Evolutionary conservation across 345 rosid genomes (phyloP).

Genomic region (Rhodamnia rubescens): DNA sequence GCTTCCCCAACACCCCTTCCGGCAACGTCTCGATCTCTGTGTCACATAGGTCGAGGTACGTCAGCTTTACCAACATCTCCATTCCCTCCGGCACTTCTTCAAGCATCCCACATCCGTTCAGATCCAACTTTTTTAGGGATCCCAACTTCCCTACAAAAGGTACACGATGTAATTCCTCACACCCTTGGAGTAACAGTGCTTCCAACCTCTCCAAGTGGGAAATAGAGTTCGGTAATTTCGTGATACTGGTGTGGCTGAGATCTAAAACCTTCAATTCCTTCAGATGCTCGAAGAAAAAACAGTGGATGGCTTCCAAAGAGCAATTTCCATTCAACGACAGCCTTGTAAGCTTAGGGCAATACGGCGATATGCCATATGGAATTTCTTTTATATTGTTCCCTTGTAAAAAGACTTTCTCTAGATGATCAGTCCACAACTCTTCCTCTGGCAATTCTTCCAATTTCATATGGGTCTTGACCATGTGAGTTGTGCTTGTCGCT

Average conservation of each 20-base stretch:
- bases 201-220: not conserved
- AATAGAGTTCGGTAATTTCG: slow-evolving; percentile 1
- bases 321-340: fast-evolving
- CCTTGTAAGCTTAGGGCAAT: not conserved
- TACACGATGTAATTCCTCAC: fast-evolving
- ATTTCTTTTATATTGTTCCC: fast-evolving
- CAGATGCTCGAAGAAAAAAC: not conserved
- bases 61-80: slow-evolving; percentile 5
- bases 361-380: not conserved
- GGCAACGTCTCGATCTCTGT: not conserved
- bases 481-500: not conserved
- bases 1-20: not conserved
- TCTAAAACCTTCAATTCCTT: not conserved
- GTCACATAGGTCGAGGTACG: not conserved
- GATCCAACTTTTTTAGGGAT: slow-evolving; percentile 5
- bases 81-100: slow-evolving; percentile 4
- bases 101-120: not conserved
- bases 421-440: not conserved
- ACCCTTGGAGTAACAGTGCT: not conserved
- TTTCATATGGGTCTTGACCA: not conserved
- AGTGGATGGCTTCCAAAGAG: fast-evolving
- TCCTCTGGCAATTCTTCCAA: not conserved
- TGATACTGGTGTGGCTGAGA: fast-evolving
- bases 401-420: slow-evolving; percentile 1
- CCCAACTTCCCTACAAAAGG: not conserved